phyloP scores from a whole-genome alignment of 2,329 filamentous ascomycete species.

The Alternaria conjuncta region DNA sequence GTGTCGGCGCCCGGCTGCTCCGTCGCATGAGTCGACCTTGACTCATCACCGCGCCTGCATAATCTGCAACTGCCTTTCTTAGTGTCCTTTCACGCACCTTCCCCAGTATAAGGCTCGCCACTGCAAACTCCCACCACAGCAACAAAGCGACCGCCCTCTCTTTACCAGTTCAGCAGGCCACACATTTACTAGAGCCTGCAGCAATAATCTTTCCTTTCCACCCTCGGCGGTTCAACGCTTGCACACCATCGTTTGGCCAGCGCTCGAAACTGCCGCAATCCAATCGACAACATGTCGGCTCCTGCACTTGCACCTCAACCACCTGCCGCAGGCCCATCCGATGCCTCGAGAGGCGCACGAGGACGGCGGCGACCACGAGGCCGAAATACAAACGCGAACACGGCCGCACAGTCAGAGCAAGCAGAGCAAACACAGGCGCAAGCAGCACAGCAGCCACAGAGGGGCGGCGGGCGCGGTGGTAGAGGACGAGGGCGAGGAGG shows the following conservation, averaged over 20 bases:
- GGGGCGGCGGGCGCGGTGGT: slow-evolving; percentile 24
- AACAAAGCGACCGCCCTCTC: slow-evolving; percentile 8
- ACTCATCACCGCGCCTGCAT: slow-evolving; percentile 13
- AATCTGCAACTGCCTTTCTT: slow-evolving; percentile 9
- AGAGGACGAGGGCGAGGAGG: slow-evolving; percentile 28
- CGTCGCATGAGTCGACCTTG: slow-evolving; percentile 12
- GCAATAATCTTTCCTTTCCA: not conserved
- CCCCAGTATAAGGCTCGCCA: slow-evolving; percentile 26
- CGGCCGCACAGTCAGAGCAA: slow-evolving; percentile 18
- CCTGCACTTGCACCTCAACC: slow-evolving; percentile 19
- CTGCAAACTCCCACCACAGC: slow-evolving; percentile 8
- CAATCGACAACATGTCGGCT: slow-evolving; percentile 29
- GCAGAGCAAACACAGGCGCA: slow-evolving; percentile 28
- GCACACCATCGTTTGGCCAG: slow-evolving; percentile 2
- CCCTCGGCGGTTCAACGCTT: not conserved
- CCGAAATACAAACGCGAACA: slow-evolving; percentile 21
- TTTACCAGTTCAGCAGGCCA: slow-evolving; percentile 35
- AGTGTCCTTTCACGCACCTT: slow-evolving; percentile 1
- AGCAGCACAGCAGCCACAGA: slow-evolving; percentile 23
- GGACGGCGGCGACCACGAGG: slow-evolving; percentile 32
- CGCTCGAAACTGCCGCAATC: not conserved
- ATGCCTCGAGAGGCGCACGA: slow-evolving; percentile 22
- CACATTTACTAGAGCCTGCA: slow-evolving; percentile 39
- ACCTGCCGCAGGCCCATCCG: slow-evolving; percentile 12
- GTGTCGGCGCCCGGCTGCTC: slow-evolving; percentile 8